Evolutionary conservation across 139 green algal species (phyloP).

Genomic region (Dunaliella primolecta): DNA sequence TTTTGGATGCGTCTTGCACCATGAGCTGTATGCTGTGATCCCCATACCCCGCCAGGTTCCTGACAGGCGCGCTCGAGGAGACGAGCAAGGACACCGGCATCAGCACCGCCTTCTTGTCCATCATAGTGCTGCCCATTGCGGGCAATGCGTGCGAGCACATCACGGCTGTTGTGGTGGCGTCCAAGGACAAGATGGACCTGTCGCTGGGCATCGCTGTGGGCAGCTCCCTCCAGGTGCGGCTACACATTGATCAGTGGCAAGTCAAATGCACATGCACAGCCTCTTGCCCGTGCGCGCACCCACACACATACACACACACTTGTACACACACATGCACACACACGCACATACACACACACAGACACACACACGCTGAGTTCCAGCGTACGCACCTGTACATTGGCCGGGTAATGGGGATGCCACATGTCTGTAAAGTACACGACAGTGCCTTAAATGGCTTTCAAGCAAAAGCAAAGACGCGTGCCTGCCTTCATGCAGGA

Average conservation of each 20-base stretch:
- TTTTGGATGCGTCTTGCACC: too few relatives aligned
- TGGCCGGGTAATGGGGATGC: too few relatives aligned
- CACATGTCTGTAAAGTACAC: too few relatives aligned
- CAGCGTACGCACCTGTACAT: too few relatives aligned
- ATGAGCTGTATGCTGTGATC: too few relatives aligned
- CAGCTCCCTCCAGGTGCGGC: not conserved
- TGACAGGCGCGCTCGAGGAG: constrained; percentile 74
- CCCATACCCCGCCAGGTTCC: too few relatives aligned
- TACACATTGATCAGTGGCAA: not conserved
- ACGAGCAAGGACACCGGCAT: constrained; percentile 63
- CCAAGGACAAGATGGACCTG: constrained; percentile 92
- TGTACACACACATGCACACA: constrained; percentile 3
- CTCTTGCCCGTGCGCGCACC: not conserved
- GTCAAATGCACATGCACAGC: not conserved
- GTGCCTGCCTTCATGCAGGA: too few relatives aligned
- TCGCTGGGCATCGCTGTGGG: constrained; percentile 28
- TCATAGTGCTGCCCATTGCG: constrained; percentile 69
- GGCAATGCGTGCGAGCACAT: constrained; percentile 91
- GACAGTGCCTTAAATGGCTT: too few relatives aligned
- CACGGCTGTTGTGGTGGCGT: constrained; percentile 77
- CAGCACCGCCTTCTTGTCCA: constrained; percentile 68
- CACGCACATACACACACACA: constrained; percentile 4
- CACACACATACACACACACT: constrained; percentile 10
- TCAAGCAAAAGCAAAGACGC: too few relatives aligned
- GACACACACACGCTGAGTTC: not conserved